Conservation (phyloP, 225 moss, liverwort and hornwort genomes). For the Bryum argenteum region DNA sequence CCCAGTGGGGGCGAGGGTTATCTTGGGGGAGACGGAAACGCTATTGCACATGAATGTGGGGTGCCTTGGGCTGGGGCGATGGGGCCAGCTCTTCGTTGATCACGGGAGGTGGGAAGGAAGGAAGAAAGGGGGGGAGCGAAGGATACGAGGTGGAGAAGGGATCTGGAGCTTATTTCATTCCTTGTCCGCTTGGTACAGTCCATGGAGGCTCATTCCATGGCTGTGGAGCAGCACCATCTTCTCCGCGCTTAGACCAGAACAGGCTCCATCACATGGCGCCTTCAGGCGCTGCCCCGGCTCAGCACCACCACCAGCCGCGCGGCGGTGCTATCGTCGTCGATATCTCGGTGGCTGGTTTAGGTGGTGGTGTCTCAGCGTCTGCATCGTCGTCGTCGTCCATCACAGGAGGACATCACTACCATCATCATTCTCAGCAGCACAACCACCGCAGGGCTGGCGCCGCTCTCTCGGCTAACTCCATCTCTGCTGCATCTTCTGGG, state of each 20-base stretch:
- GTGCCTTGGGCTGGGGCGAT: not conserved
- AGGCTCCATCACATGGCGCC: constrained; percentile 54
- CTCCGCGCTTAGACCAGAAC: constrained; percentile 19
- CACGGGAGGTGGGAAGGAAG: not conserved
- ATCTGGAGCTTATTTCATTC: not conserved
- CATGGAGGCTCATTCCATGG: constrained; percentile 39
- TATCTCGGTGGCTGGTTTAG: not conserved
- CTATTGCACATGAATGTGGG: no score
- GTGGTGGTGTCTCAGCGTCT: constrained; percentile 27
- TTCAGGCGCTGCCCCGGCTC: constrained; percentile 50
- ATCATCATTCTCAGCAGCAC: constrained; percentile 26
- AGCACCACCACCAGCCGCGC: constrained; percentile 25
- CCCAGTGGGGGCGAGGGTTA: no score
- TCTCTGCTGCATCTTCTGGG: not conserved
- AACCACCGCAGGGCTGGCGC: constrained; percentile 61
- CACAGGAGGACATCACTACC: constrained; percentile 10
- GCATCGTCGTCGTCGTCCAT: constrained; percentile 14
- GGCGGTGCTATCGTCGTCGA: constrained; percentile 29
- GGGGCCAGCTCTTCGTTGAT: constrained; percentile 3
- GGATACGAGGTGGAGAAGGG: no score
- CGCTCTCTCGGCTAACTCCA: constrained; percentile 55
- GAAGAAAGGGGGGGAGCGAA: not conserved
- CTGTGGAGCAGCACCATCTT: constrained; percentile 27
- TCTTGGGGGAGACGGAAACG: no score
- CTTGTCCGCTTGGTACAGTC: constrained; percentile 24